Evolutionary conservation across 202 grass and related monocot species (phyloP).

Genomic region (Saccharum hybrid): DNA sequence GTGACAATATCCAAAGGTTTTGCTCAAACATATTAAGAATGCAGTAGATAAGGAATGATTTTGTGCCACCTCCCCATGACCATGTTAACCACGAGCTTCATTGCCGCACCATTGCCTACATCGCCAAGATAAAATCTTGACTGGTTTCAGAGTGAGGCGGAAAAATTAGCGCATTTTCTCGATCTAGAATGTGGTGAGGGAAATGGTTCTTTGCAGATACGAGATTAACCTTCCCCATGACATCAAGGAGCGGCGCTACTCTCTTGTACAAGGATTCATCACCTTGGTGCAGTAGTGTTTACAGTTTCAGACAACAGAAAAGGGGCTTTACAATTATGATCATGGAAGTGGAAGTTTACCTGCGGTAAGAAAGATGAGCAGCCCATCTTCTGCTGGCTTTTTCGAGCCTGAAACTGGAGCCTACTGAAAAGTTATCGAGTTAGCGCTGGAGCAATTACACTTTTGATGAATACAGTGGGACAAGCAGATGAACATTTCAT

Average conservation of each 20-base stretch:
- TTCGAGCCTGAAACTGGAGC: slow-evolving; percentile 96
- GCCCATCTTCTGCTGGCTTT: slow-evolving; percentile 88
- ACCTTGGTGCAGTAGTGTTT: slow-evolving; percentile 50
- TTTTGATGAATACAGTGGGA: slow-evolving; percentile 24
- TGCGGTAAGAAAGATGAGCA: slow-evolving; percentile 86
- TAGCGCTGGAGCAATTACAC: slow-evolving; percentile 37
- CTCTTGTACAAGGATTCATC: slow-evolving; percentile 71
- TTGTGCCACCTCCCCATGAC: slow-evolving; percentile 82
- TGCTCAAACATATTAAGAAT: not conserved
- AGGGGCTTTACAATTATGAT: slow-evolving; percentile 16
- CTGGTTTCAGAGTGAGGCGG: slow-evolving; percentile 45
- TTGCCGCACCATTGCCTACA: slow-evolving; percentile 87
- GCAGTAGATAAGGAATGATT: slow-evolving; percentile 34
- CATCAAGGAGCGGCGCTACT: slow-evolving; percentile 71
- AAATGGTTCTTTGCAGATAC: slow-evolving; percentile 20
- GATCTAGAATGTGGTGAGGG: slow-evolving; percentile 18
- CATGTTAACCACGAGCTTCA: slow-evolving; percentile 98
- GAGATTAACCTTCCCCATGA: slow-evolving; percentile 76
- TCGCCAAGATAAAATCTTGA: slow-evolving; percentile 89
- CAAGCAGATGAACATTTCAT: slow-evolving; percentile 41
- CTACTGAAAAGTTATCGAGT: slow-evolving; percentile 64
- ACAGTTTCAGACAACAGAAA: slow-evolving; percentile 45
- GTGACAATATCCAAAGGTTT: not conserved
- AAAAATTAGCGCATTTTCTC: slow-evolving; percentile 34
- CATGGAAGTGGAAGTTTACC: slow-evolving; percentile 52